Base-by-base conservation (phyloP, 2,329 filamentous ascomycete genomes). In the Gyromitra esculenta region DNA sequence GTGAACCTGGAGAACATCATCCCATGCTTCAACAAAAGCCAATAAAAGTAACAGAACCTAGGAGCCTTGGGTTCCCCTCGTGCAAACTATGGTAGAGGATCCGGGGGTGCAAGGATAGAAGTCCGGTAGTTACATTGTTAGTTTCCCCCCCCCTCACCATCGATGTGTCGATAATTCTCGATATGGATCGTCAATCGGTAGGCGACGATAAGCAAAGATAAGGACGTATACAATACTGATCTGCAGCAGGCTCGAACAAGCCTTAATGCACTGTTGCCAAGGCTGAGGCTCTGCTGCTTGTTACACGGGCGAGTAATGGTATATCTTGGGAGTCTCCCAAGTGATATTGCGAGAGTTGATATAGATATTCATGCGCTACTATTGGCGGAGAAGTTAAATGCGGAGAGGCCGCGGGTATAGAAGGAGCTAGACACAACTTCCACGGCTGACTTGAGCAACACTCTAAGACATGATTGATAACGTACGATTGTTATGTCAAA, bases 341-440 rank as follows among this genome's bases (percentile, higher is more conserved):
- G 94, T 80, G 91, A 96, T 80, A 92, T 98, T 78, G 96, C 96
- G n/a, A 80, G 96, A 96, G 35, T 99, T 98, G 25, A 31, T 84
- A 98, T 95, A 8, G 96, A 99, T 84, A 88, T 99, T 57, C 98
- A 95, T 83, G 94, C 96, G 13, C 94, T 95, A 5, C 86, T 98
- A 15, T 91, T 94, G 65, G 94, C 96, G 0, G 94, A 99, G 8
- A 94, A 93, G 2, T 86, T 96, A 15, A 87, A 89, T 81, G 96
- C 95, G 0, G 86, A 91, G 69, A 96, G 98, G 84, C 87, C 98
- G 67, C 96, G 99, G 84, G 92, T 99, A 79, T 98, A 96, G 96
- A 99, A 98, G 86, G 96, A 99, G 83, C 95, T 99, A 3, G 95
- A 98, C 83, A 94, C 93, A 76, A 96, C 98, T 82, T 96, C 97